phyloP scores from a whole-genome alignment of 306 rosid genomes.

The Astragalus membranaceus region DNA sequence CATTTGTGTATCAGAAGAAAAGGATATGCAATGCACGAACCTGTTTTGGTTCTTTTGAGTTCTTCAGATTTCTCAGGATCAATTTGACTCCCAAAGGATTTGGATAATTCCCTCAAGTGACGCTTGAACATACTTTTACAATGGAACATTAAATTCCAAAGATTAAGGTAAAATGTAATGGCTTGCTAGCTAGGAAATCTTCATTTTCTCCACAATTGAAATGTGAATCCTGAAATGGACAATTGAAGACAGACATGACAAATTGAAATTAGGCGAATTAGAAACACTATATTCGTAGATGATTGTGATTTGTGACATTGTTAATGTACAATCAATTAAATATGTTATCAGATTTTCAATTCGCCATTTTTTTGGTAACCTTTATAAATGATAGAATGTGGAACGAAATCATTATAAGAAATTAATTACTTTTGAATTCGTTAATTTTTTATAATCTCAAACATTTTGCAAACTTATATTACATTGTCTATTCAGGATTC shows the following conservation, averaged over 20 bases:
- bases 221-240: constrained; percentile 19
- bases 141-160: neutral
- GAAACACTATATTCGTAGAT: no score
- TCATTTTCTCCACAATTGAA: constrained; percentile 5
- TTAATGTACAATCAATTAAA: neutral
- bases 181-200: neutral
- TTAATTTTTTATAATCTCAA: neutral
- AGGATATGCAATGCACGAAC: constrained; percentile 18
- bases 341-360: neutral
- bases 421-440: neutral
- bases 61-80: constrained; percentile 36
- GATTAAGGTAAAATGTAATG: neutral
- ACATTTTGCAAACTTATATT: neutral
- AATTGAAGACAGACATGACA: no score
- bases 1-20: no score
- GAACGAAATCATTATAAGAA: neutral
- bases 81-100: constrained; percentile 32
- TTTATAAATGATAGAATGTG: neutral
- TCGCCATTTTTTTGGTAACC: neutral
- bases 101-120: constrained; percentile 41
- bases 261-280: no score
- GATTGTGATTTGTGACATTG: no score
- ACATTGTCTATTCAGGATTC: neutral
- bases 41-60: constrained; percentile 46
- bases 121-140: constrained; percentile 45